Evolutionary conservation across 73 alveolate genomes (phyloP), one percentile per base, ranked within the genome.

Genomic region (Paramecium bursaria): DNA sequence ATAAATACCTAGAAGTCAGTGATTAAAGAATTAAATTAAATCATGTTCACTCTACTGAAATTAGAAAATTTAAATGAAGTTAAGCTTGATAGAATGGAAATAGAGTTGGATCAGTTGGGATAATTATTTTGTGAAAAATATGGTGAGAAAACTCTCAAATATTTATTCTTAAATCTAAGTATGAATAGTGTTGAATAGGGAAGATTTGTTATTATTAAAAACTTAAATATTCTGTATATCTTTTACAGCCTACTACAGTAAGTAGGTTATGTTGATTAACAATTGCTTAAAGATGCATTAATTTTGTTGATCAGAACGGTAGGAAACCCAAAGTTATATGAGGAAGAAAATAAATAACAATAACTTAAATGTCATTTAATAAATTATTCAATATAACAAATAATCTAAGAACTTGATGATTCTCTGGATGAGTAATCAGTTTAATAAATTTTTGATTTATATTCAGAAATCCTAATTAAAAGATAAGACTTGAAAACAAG

Each of bases 251-350:
- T 23, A 57, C 33, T 13, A 30, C 33, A 23, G 33, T 30, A 42
- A 57, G 33, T 57, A 26, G 49, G 33, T 17, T 5, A 23, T 10
- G 7, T 57, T 30, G 15, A 23, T 11, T 30, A 57, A 30, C 11
- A 4, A 13, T 14, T 57, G 4, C 49, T 57, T 4, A 67, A 67
- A 39, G 7, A 67, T 39, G 33, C 46, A 10, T 67, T 67, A 19
- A 5, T 14, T 5, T 42, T 67, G 10, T 67, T 67, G 10, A 42
- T 42, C 27, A 67, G 44, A 42, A 19, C 17, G 14, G 44, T 67
- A 35, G 21, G 27, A 11, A 67, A 67, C 44, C 82, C 82, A 13
- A 67, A 67, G 13, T 31, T 67, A 21, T 67, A 35, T 39, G 82
- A 67, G 27, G 33, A 50, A 30, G 9, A 57, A 30, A 57, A 30